Percentiles rank a stretch among this genome's conserved stretches.
phyloP scores from a whole-genome alignment of 2,329 filamentous ascomycete genomes.

The Stylonectria norvegica region DNA sequence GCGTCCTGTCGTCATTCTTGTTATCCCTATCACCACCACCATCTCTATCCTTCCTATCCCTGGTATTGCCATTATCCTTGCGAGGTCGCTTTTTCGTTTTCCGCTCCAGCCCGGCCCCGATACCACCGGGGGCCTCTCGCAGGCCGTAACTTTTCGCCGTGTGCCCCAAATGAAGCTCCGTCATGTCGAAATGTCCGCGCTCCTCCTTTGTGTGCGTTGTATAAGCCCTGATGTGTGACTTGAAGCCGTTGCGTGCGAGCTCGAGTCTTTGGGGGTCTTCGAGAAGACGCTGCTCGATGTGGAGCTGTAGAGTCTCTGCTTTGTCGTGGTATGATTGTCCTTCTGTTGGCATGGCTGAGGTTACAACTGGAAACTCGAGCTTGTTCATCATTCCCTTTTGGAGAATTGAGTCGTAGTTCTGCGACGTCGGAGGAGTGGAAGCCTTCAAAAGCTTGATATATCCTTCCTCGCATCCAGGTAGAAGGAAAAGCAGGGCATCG shows the following conservation, averaged over 20 bases:
- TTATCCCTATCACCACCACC: conserved; percentile 42
- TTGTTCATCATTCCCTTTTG: conserved; percentile 63
- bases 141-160: conserved; percentile 90
- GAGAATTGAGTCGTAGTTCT: conserved; percentile 53
- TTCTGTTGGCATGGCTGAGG: conserved; percentile 48
- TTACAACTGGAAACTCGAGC: conserved; percentile 68
- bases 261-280: conserved; percentile 68
- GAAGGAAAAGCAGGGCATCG: conserved; percentile 82
- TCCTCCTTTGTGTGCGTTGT: conserved; percentile 89
- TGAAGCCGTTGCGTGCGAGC: conserved; percentile 78
- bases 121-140: conserved; percentile 81
- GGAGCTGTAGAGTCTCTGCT: conserved; percentile 57
- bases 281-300: conserved; percentile 58
- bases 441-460: conserved; percentile 72
- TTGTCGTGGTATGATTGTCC: conserved; percentile 45
- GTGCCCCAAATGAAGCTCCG: conserved; percentile 85
- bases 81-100: conserved; percentile 41
- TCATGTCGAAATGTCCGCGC: conserved; percentile 85
- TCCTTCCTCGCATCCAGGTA: conserved; percentile 86
- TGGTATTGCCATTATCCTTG: conserved; percentile 26
- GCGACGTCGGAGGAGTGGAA: conserved; percentile 45
- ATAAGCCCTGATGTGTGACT: conserved; percentile 90
- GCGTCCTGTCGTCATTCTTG: conserved; percentile 30
- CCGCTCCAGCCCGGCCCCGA: conserved; percentile 57
- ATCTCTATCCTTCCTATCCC: conserved; percentile 37